These are phyloP conservation scores for Mortierella polycephala DNA, from an alignment of 371 early-diverging fungal genomes.

Conservation along the genomic window DNA sequence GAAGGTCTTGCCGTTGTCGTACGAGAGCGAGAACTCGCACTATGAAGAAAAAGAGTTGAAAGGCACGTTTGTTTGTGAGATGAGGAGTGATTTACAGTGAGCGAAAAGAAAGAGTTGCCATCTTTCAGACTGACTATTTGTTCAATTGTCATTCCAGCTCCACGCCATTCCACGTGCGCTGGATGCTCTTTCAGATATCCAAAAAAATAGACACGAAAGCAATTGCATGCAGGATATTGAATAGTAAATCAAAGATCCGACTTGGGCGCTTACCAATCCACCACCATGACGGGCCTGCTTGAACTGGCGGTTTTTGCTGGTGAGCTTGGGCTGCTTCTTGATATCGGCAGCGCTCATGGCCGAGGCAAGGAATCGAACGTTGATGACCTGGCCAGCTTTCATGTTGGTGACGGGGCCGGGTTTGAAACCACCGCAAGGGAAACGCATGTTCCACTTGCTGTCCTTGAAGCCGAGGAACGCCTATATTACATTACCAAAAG, in stretches of 20 bases:
- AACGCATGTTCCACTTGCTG: constrained; percentile 29
- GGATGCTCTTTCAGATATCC: too few species aligned
- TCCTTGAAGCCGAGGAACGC: constrained; percentile 50
- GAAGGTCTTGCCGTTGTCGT: constrained; percentile 70
- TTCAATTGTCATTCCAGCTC: too few species aligned
- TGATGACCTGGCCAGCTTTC: constrained; percentile 43
- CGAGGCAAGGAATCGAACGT: constrained; percentile 49
- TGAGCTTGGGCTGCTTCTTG: constrained; percentile 38
- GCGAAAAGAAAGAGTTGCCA: background rate
- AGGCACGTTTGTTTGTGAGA: background rate
- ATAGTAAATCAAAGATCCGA: background rate
- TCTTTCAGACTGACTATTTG: background rate
- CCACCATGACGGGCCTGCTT: constrained; percentile 52
- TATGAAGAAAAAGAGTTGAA: constrained; percentile 10
- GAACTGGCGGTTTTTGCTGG: constrained; percentile 26
- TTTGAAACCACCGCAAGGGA: constrained; percentile 47
- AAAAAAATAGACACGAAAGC: background rate
- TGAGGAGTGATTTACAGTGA: background rate
- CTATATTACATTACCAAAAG: constrained; percentile 4
- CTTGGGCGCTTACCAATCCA: constrained; percentile 35
- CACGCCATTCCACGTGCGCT: background rate
- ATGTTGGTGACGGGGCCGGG: constrained; percentile 34
- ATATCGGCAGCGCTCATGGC: constrained; percentile 28
- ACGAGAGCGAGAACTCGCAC: constrained; percentile 78
- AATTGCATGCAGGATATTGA: constrained; percentile 1